A percentile compares a stretch with the other conserved stretches of the same genome.
These are phyloP conservation scores for Agarophyton chilense DNA, from an alignment of 23 red algal genomes.

Conservation along the genomic window DNA sequence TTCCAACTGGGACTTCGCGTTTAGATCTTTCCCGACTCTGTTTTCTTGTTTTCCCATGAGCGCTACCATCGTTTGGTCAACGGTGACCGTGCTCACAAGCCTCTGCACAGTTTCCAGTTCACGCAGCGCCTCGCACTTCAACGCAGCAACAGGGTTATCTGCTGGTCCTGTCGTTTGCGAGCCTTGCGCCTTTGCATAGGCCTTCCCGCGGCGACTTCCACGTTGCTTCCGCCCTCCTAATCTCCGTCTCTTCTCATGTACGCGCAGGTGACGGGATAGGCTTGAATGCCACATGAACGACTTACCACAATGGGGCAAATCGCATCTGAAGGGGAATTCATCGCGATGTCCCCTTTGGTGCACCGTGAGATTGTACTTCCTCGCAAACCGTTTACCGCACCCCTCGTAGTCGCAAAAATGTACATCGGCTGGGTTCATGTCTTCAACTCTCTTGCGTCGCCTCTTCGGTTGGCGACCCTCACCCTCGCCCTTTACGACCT, in stretches of 20 bases:
- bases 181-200: neutral
- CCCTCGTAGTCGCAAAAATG: constrained; percentile 25
- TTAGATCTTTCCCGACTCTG: neutral
- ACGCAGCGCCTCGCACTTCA: neutral
- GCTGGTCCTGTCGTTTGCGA: too few relatives aligned
- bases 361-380: constrained; percentile 81
- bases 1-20: neutral
- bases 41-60: neutral
- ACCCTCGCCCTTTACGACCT: neutral
- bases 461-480: neutral
- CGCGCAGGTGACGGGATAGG: constrained; percentile 29
- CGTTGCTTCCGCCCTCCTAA: neutral
- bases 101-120: neutral
- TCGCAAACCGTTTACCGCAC: constrained; percentile 67
- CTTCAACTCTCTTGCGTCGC: constrained; percentile 36
- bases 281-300: constrained; percentile 77
- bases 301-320: constrained; percentile 33
- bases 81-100: neutral
- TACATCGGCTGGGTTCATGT: constrained; percentile 39
- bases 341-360: constrained; percentile 67
- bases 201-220: neutral
- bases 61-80: neutral
- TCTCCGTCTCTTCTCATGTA: constrained; percentile 11
- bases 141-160: neutral
- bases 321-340: constrained; percentile 69